Base-by-base conservation (phyloP, 2,329 filamentous ascomycete species). In the Colletotrichum sp. region DNA sequence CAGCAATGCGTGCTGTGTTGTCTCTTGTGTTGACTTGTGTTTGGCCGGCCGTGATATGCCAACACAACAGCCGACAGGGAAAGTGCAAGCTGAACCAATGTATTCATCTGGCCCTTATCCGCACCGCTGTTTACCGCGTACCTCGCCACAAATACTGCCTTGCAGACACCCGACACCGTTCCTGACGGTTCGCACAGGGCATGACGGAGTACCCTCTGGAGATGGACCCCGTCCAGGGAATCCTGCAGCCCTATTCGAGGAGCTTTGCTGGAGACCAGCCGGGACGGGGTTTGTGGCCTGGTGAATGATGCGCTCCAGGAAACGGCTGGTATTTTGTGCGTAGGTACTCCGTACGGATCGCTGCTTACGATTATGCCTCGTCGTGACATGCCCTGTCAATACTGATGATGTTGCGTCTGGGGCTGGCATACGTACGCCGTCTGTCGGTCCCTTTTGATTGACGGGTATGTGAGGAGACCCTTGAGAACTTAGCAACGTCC, bases 161-260 rank as follows among this genome's bases (percentile, higher is more conserved):
- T 63, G 64, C 70, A 69, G 32, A 59, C 6, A 48, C 68, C 67
- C 67, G 26, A 48, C 6, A 48, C 68, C 67, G 71, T 74, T 64
- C 71, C 71, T 74, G 67, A 73, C 66, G 66, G 72, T 71, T 34
- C 55, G 59, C 68, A 74, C 72, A 74, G 72, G 62, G 69, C 69
- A 72, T 52, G 61, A 67, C 69, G 55, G 38, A 10, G 30, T 32
- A 67, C 69, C 72, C 71, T 18, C 55, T 56, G 62, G 69, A 66
- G 21, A 72, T 72, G 73, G 73, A 43, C 30, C 32, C 66, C 28
- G 62, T 59, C 34, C 21, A 26, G 55, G 56, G 34, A 67, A 71
- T 75, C 26, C 71, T 74, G 71, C 56, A 74, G 66, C 71, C 74
- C 74, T 74, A 76, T 76, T 76, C 74, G 74, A 75, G 56, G 66